A percentile compares a stretch with the other conserved stretches of the same genome.
Evolutionary conservation across 116 monocot genomes (phyloP).

Genomic region (Dioscorea cayenensis): DNA sequence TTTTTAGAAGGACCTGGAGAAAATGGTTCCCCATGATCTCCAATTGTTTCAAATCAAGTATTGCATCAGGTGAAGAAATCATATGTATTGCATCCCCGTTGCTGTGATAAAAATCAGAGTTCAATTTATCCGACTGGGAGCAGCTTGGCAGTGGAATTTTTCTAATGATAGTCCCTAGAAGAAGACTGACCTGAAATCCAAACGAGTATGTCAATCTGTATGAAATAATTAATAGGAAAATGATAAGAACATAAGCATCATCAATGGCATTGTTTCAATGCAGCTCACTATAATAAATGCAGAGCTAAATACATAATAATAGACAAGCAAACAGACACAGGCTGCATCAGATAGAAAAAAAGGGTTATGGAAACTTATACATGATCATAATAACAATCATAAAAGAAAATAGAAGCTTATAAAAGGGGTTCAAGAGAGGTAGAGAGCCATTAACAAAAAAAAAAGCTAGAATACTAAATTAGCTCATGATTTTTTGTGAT

Average conservation of each 20-base stretch:
- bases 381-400: too few relatives aligned
- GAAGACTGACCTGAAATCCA: constrained; percentile 82
- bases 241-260: neutral
- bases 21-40: constrained; percentile 91
- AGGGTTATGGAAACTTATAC: too few relatives aligned
- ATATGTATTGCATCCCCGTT: constrained; percentile 10
- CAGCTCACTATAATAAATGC: neutral
- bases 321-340: neutral
- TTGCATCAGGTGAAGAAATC: constrained; percentile 12
- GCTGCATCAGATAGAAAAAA: too few relatives aligned
- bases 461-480: too few relatives aligned
- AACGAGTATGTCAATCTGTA: neutral
- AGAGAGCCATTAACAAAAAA: too few relatives aligned
- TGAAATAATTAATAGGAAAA: neutral
- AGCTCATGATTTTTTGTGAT: too few relatives aligned
- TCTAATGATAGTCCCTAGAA: constrained; percentile 84
- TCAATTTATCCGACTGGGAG: constrained; percentile 20
- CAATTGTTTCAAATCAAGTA: constrained; percentile 75
- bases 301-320: neutral
- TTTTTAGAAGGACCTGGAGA: constrained; percentile 96
- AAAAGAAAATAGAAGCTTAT: too few relatives aligned
- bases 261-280: neutral
- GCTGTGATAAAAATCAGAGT: constrained; percentile 8
- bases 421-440: too few relatives aligned
- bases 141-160: constrained; percentile 83